Conservation (phyloP, 2,329 filamentous ascomycete species). For the Apiospora koreana region DNA sequence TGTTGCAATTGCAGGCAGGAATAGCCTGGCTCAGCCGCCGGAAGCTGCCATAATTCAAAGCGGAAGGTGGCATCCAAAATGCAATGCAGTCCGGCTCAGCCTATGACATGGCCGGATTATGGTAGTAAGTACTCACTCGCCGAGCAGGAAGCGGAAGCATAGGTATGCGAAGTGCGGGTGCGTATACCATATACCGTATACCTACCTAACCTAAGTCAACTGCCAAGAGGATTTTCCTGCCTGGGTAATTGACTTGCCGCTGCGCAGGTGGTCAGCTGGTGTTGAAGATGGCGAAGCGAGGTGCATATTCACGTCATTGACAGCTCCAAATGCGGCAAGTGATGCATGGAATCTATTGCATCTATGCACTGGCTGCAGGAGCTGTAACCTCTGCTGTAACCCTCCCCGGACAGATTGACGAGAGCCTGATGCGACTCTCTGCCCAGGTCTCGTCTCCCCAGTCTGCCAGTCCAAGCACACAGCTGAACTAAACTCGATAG, state of each 20-base stretch:
- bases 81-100: background rate
- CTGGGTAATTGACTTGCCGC: background rate
- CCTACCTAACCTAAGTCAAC: too few species aligned
- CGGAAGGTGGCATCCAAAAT: background rate
- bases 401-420: background rate
- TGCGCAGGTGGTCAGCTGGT: background rate
- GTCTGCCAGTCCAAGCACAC: background rate
- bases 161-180: background rate
- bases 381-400: background rate
- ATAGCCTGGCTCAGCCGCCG: background rate
- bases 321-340: background rate
- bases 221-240: too few species aligned
- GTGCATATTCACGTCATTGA: background rate
- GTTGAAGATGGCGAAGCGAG: background rate
- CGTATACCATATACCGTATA: background rate
- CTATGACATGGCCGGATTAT: background rate
- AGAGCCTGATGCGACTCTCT: background rate
- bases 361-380: background rate
- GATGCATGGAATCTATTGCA: background rate
- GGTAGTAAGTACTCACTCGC: too few species aligned
- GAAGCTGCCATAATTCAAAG: background rate
- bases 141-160: background rate
- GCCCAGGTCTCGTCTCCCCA: too few species aligned
- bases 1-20: background rate
- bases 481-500: slow-evolving; percentile 5